These are phyloP conservation scores for Keqinozyma sinolaborantium DNA, from an alignment of 1,139 yeast genomes.

Conservation along the genomic window DNA sequence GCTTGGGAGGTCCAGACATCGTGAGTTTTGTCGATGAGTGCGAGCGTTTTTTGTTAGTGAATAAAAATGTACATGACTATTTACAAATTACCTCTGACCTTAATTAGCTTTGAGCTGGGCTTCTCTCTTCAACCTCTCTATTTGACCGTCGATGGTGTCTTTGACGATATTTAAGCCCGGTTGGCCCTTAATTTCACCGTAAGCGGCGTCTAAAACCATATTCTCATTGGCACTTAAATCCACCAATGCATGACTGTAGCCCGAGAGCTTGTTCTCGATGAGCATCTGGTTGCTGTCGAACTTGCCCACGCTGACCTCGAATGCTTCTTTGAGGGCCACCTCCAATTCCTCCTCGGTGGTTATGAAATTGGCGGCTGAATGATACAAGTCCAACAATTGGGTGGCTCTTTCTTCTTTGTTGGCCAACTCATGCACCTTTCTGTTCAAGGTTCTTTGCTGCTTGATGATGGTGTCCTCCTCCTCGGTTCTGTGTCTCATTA, in stretches of 20 bases:
- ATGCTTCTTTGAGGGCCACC: conserved; percentile 53
- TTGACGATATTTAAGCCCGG: conserved; percentile 48
- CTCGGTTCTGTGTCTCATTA: conserved; percentile 67
- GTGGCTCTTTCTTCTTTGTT: conserved; percentile 46
- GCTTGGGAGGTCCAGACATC: conserved; percentile 4
- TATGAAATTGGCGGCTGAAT: conserved; percentile 63
- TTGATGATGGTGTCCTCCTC: conserved; percentile 54
- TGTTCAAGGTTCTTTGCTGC: conserved; percentile 37
- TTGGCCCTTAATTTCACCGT: conserved; percentile 36
- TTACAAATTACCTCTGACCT: not conserved
- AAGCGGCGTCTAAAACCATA: conserved; percentile 32
- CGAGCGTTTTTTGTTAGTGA: not conserved
- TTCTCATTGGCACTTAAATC: conserved; percentile 31
- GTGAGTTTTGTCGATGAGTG: not conserved
- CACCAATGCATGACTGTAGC: conserved; percentile 20
- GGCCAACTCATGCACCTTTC: conserved; percentile 30
- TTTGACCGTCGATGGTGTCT: conserved; percentile 35
- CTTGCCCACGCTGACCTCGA: conserved; percentile 40
- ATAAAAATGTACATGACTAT: too few species aligned
- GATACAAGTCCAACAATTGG: conserved; percentile 65
- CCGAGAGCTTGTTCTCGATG: conserved; percentile 35
- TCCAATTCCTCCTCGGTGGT: conserved; percentile 63
- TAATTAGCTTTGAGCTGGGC: conserved; percentile 15
- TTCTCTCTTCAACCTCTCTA: conserved; percentile 33
- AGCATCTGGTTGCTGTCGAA: conserved; percentile 33